Conservation (phyloP, 106 monocot species). For the Posidonia australis region DNA sequence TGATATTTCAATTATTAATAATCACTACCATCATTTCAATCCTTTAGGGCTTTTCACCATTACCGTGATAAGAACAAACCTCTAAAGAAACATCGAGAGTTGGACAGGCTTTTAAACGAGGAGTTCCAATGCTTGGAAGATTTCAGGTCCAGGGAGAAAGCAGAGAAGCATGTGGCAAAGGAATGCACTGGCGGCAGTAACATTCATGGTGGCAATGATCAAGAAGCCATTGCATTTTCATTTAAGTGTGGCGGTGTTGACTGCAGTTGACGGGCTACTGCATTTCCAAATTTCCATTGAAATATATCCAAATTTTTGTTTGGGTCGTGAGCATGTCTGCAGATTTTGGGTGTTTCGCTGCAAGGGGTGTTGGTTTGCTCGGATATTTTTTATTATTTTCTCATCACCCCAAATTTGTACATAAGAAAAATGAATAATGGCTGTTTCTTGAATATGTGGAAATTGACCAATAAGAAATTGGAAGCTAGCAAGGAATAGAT, state of each 20-base stretch:
- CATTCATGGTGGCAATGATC: neutral
- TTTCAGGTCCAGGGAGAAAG: constrained; percentile 50
- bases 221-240: neutral
- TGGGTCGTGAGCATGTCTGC: constrained; percentile 12
- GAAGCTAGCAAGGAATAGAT: neutral
- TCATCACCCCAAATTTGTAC: constrained; percentile 44
- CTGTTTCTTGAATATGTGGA: constrained; percentile 28
- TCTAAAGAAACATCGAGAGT: constrained; percentile 49
- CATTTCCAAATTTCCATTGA: too few relatives aligned
- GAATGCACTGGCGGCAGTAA: constrained; percentile 11
- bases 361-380: constrained; percentile 12
- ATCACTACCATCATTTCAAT: neutral
- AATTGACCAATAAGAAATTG: constrained; percentile 39
- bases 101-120: constrained; percentile 65
- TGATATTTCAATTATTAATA: constrained; percentile 2
- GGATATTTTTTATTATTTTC: constrained; percentile 21
- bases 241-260: neutral
- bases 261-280: neutral
- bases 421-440: constrained; percentile 32
- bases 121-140: constrained; percentile 62
- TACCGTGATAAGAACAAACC: constrained; percentile 36
- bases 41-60: constrained; percentile 79
- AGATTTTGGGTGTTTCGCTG: constrained; percentile 29
- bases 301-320: constrained; percentile 6
- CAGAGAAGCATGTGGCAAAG: constrained; percentile 17